phyloP scores from a whole-genome alignment of 2,329 filamentous ascomycete genomes.

The Zymoseptoria passerinii region DNA sequence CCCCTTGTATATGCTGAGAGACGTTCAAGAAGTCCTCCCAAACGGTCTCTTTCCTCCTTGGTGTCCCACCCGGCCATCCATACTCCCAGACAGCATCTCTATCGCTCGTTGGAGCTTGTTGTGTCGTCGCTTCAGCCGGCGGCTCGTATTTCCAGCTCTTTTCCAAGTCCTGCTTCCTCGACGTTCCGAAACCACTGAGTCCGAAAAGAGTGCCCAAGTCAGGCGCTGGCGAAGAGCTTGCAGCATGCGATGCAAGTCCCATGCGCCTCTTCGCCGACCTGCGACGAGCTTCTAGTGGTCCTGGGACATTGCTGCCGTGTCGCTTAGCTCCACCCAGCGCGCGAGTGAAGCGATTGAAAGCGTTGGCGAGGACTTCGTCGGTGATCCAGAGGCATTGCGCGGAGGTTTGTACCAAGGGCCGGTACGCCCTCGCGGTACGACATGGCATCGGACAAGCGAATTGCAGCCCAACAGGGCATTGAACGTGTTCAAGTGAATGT shows the following conservation, averaged over 20 bases:
- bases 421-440: conserved; percentile 10
- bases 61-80: not conserved
- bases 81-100: not conserved
- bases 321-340: conserved; percentile 31
- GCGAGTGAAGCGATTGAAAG: conserved; percentile 45
- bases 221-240: conserved; percentile 5
- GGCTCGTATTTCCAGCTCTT: conserved; percentile 21
- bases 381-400: conserved; percentile 49
- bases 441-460: conserved; percentile 18
- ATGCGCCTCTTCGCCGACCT: conserved; percentile 49
- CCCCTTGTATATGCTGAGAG: conserved; percentile 1
- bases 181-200: conserved; percentile 10
- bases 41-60: conserved; percentile 3
- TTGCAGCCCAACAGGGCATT: conserved; percentile 1
- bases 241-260: conserved; percentile 26
- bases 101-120: not conserved
- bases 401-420: conserved; percentile 7
- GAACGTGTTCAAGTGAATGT: not conserved
- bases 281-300: conserved; percentile 53
- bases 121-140: conserved; percentile 7
- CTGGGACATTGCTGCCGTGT: conserved; percentile 53
- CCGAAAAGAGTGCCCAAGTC: conserved; percentile 28
- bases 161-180: conserved; percentile 10
- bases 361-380: conserved; percentile 46
- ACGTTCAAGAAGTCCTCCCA: conserved; percentile 10